These are phyloP conservation scores for Boehmeria nivea DNA, from an alignment of 306 rosid species.

Conservation along the genomic window DNA sequence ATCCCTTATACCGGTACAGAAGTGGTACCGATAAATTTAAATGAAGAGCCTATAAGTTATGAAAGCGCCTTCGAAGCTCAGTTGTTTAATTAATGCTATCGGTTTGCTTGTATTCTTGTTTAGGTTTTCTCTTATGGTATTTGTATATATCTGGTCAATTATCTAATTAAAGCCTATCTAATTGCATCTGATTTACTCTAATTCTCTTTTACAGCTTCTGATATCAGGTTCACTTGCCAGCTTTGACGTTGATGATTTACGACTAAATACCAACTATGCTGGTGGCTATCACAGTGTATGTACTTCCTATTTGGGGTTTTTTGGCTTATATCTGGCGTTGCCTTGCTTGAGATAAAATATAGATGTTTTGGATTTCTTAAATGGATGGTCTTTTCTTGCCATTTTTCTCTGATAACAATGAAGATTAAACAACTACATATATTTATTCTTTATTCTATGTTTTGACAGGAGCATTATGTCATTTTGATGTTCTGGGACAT, in stretches of 20 bases:
- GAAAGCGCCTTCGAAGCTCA: not conserved
- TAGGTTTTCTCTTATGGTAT: not conserved
- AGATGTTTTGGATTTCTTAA: no score
- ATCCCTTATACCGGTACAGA: no score
- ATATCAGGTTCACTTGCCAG: constrained; percentile 97
- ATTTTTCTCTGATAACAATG: not conserved
- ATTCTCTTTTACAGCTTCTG: constrained; percentile 63
- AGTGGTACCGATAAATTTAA: not conserved
- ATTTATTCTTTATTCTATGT: not conserved
- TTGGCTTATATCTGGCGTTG: not conserved
- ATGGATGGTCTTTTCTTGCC: not conserved
- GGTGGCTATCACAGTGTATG: constrained; percentile 90
- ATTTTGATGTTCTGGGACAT: constrained; percentile 92
- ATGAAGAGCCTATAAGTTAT: not conserved
- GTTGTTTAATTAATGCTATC: not conserved
- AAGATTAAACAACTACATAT: not conserved
- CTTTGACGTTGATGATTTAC: constrained; percentile 92
- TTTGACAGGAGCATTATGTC: constrained; percentile 75
- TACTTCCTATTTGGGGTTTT: no score
- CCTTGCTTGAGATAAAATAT: not conserved
- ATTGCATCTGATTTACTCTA: not conserved
- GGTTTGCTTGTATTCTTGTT: not conserved
- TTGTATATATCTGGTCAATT: not conserved
- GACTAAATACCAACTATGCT: constrained; percentile 68
- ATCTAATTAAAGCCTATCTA: not conserved